phyloP scores from a whole-genome alignment of 1,139 yeast species.

The Yamadazyma kanchanaburiensis region DNA sequence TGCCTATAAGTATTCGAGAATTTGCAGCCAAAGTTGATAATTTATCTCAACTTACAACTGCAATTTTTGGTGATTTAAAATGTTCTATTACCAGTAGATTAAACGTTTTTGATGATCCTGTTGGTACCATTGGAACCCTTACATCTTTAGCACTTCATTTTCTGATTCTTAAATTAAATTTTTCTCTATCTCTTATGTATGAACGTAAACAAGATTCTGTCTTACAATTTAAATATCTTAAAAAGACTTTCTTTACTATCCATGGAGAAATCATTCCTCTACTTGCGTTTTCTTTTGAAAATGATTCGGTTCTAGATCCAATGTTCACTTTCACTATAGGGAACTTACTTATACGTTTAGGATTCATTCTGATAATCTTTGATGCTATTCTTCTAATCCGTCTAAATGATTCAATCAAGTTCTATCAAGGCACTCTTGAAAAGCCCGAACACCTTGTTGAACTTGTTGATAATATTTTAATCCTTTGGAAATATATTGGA shows the following conservation, averaged over 20 bases:
- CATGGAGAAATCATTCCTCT: conserved; percentile 16
- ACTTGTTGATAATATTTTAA: conserved; percentile 2
- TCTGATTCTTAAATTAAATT: conserved; percentile 19
- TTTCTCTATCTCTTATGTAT: conserved; percentile 22
- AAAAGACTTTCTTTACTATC: conserved; percentile 21
- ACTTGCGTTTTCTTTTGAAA: conserved; percentile 5
- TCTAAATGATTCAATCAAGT: conserved; percentile 9
- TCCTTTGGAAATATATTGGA: conserved; percentile 6
- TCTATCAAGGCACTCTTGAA: conserved; percentile 8
- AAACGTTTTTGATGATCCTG: background rate
- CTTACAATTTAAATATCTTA: conserved; percentile 22
- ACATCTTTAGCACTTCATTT: too few species aligned
- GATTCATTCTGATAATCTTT: conserved; percentile 9
- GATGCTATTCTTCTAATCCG: conserved; percentile 8
- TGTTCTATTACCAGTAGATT: background rate
- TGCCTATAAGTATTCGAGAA: conserved; percentile 1
- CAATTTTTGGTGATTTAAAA: background rate
- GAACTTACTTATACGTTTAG: conserved; percentile 10
- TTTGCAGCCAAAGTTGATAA: background rate
- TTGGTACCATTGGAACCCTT: background rate
- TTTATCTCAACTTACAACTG: background rate
- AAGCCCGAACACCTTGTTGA: conserved; percentile 10
- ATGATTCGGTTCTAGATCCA: conserved; percentile 6
- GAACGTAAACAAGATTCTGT: conserved; percentile 17
- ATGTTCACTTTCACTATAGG: conserved; percentile 10